Evolutionary conservation across 306 rosid genomes (phyloP), one percentile per base, ranked within the genome.

Genomic region (Ochetophila trinervis): DNA sequence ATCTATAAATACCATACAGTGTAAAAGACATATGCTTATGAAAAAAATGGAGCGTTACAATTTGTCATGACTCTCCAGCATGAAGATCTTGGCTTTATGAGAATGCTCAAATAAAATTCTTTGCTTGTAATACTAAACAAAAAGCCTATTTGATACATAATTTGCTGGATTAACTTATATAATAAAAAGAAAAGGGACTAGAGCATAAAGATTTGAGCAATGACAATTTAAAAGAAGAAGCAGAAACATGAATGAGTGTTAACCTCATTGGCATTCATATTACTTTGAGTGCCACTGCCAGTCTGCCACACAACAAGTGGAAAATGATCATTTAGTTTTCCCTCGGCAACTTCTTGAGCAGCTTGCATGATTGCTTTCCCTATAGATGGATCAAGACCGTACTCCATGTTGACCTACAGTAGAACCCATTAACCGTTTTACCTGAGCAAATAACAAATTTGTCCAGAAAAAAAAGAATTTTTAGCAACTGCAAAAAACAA

Each of bases 221-320:
- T 17, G 19, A 9, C n/a, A 16, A 47, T 9, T 5, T 15, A 67
- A 42, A 57, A 73, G 6, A 1, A 27, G 32, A 27, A 27, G 32
- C 45, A 40, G 45, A 45, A 16, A 52, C 24, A 63, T 37, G 42
- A 53, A 66, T 32, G 13, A 19, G 53, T 45, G 45, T 37, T 0
- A 61, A 90, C 96, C 96, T 94, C 99, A 56, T 94, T 94, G 64
- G 96, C 99, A 69, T 94, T 94, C 99, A 94, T 94, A 81, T 94
- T 94, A 72, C 97, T 94, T 68, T 94, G 99, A 27, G 97, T 94
- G 60, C 97, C 99, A 80, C 99, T 94, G 36, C 99, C 99, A 69
- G 99, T 94, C 74, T 94, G 99, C 99, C 99, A 94, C 13, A 94
- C 94, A 79, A 94, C 99, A 16, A 94, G 96, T 9, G 97, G 99